Evolutionary conservation across 2,329 filamentous ascomycete species (phyloP).

Genomic region (Penicillium polonicum): DNA sequence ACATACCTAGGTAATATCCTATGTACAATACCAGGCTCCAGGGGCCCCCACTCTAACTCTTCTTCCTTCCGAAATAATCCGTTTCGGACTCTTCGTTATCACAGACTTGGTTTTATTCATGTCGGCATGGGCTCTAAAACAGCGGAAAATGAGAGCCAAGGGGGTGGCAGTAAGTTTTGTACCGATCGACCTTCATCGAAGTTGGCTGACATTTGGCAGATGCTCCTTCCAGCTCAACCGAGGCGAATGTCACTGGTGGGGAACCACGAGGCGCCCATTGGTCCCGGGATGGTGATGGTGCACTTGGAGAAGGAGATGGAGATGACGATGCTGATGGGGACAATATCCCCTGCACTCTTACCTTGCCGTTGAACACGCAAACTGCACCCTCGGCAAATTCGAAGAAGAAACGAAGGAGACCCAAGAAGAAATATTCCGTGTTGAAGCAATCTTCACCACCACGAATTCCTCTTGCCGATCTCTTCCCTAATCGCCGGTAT

Average conservation of each 20-base stretch:
- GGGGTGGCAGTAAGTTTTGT: slow-evolving; percentile 32
- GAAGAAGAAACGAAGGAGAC: slow-evolving; percentile 45
- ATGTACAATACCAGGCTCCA: no score
- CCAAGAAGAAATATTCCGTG: slow-evolving; percentile 43
- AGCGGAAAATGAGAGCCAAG: slow-evolving; percentile 37
- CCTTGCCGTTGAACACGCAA: slow-evolving; percentile 21
- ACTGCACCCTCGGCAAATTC: slow-evolving; percentile 41
- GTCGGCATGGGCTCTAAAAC: slow-evolving; percentile 46
- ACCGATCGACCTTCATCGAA: neutral
- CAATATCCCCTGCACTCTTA: slow-evolving; percentile 15
- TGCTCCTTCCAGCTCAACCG: slow-evolving; percentile 25
- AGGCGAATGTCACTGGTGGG: slow-evolving; percentile 35
- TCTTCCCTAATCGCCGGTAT: slow-evolving; percentile 48
- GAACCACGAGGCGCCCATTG: slow-evolving; percentile 45
- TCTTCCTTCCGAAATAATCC: neutral
- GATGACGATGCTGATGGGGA: slow-evolving; percentile 23
- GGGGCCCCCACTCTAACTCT: neutral
- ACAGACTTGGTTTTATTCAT: slow-evolving; percentile 12
- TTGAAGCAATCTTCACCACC: slow-evolving; percentile 48
- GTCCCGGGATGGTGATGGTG: slow-evolving; percentile 47
- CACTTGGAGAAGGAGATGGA: slow-evolving; percentile 35
- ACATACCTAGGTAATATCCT: no score
- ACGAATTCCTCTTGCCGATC: slow-evolving; percentile 45
- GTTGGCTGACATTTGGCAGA: slow-evolving; percentile 16
- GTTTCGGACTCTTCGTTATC: neutral